phyloP scores from a whole-genome alignment of 2,329 filamentous ascomycete species.

The Fusarium paranaense region DNA sequence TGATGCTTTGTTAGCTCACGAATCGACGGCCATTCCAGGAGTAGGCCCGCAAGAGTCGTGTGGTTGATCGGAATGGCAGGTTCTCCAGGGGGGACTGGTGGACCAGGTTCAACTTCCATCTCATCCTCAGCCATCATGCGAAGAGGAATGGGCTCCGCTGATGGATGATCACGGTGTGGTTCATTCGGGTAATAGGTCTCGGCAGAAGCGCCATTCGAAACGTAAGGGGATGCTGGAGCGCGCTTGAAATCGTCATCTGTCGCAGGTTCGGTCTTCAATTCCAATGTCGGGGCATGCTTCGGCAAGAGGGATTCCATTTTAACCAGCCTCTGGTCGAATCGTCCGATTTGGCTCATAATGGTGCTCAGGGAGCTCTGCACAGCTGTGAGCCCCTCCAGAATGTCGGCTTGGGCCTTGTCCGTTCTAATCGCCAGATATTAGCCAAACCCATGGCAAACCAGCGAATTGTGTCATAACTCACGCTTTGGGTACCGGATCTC shows the following conservation, averaged over 20 bases:
- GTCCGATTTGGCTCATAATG: constrained; percentile 53
- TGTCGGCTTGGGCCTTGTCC: constrained; percentile 71
- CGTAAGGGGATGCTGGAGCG: constrained; percentile 35
- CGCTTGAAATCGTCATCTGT: constrained; percentile 47
- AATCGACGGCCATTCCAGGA: constrained; percentile 80
- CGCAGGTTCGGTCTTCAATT: constrained; percentile 45
- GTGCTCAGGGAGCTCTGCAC: constrained; percentile 53
- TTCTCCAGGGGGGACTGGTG: constrained; percentile 66
- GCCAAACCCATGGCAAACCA: background rate
- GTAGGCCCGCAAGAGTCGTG: constrained; percentile 86
- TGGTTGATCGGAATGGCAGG: constrained; percentile 86
- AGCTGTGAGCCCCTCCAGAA: constrained; percentile 65
- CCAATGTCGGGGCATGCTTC: constrained; percentile 28
- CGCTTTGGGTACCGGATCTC: constrained; percentile 92
- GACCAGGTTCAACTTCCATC: constrained; percentile 63
- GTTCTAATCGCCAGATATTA: constrained; percentile 53
- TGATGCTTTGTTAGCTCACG: constrained; percentile 68
- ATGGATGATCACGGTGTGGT: constrained; percentile 42
- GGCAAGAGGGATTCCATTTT: constrained; percentile 50
- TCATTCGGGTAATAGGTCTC: constrained; percentile 39
- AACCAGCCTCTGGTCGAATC: constrained; percentile 52
- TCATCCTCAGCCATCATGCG: constrained; percentile 58
- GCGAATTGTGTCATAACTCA: constrained; percentile 57
- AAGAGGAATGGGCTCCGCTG: constrained; percentile 42
- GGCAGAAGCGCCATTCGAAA: constrained; percentile 35